A percentile compares a stretch with the other conserved stretches of the same genome.
phyloP scores from a whole-genome alignment of 805 yeast genomes.

The Monosporozyma aquatica region DNA sequence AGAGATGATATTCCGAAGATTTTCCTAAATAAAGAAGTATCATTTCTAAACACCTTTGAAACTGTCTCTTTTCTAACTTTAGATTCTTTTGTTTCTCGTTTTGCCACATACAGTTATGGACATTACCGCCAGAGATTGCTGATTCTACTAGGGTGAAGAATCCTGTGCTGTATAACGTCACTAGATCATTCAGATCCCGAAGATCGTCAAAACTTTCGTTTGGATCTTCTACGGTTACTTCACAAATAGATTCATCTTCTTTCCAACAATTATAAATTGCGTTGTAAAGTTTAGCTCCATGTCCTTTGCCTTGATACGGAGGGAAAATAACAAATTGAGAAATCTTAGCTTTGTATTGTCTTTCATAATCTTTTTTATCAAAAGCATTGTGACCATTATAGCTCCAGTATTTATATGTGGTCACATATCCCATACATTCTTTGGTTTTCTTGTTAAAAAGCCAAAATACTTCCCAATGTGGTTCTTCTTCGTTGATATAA shows the following conservation, averaged over 20 bases:
- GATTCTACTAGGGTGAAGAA: conserved; percentile 28
- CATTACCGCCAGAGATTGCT: conserved; percentile 15
- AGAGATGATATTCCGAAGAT: conserved; percentile 9
- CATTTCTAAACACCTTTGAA: conserved; percentile 72
- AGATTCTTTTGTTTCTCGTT: conserved; percentile 30
- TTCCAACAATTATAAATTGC: conserved; percentile 48
- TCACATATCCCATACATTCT: conserved; percentile 66
- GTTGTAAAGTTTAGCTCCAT: conserved; percentile 63
- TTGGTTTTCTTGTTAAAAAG: conserved; percentile 32
- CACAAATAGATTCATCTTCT: conserved; percentile 43
- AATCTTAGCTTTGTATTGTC: conserved; percentile 53
- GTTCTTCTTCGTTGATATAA: conserved; percentile 68
- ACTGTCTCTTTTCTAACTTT: conserved; percentile 72
- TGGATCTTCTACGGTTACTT: conserved; percentile 90
- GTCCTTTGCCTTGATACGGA: conserved; percentile 62
- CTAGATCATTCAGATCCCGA: conserved; percentile 73
- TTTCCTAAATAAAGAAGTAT: conserved; percentile 38
- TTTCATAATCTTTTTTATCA: conserved; percentile 17
- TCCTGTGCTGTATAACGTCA: conserved; percentile 34
- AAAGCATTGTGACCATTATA: conserved; percentile 36
- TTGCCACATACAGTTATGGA: conserved; percentile 32
- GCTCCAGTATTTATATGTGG: conserved; percentile 81
- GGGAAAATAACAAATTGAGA: conserved; percentile 85
- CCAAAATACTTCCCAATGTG: conserved; percentile 71
- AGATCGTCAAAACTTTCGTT: conserved; percentile 86